A percentile compares a stretch with the other conserved stretches of the same genome.
phyloP scores from a whole-genome alignment of 768 basidiomycete species.

The Phylloporus sp. region DNA sequence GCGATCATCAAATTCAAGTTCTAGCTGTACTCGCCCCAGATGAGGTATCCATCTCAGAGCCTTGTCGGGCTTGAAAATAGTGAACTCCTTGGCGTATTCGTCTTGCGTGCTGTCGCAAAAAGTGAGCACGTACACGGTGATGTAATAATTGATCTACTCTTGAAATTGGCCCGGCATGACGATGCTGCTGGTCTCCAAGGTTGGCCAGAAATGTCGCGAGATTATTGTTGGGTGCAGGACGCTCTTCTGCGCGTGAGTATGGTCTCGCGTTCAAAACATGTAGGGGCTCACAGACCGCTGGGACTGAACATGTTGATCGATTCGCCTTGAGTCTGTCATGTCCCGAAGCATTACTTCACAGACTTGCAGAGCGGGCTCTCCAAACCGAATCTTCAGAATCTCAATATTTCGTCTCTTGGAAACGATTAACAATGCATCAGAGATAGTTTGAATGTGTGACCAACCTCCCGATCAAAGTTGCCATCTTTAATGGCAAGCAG shows the following conservation, averaged over 20 bases:
- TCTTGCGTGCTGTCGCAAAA: conserved; percentile 56
- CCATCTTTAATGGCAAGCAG: conserved; percentile 79
- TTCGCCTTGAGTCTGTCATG: conserved; percentile 90
- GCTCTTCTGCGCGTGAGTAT: conserved; percentile 40
- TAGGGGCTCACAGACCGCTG: conserved; percentile 53
- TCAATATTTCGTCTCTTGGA: conserved; percentile 85
- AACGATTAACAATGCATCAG: conserved; percentile 3
- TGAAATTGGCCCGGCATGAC: conserved; percentile 84
- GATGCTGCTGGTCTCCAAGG: conserved; percentile 68
- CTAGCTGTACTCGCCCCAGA: conserved; percentile 78
- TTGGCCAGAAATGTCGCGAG: conserved; percentile 94
- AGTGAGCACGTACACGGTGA: not conserved
- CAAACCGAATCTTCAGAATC: conserved; percentile 93
- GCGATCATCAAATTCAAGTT: conserved; percentile 81
- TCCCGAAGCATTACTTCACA: conserved; percentile 99
- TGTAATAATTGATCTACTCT: conserved; percentile 43
- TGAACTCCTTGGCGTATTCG: conserved; percentile 72
- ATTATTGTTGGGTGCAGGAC: conserved; percentile 86
- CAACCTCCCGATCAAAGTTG: conserved; percentile 65
- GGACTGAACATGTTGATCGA: conserved; percentile 82
- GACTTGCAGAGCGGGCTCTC: conserved; percentile 86
- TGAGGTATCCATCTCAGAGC: conserved; percentile 85
- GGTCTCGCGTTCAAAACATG: not conserved
- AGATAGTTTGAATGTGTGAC: not conserved
- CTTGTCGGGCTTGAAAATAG: conserved; percentile 90